Evolutionary conservation across 441 rosid species (phyloP).

Genomic region (Bruguiera hainesii): DNA sequence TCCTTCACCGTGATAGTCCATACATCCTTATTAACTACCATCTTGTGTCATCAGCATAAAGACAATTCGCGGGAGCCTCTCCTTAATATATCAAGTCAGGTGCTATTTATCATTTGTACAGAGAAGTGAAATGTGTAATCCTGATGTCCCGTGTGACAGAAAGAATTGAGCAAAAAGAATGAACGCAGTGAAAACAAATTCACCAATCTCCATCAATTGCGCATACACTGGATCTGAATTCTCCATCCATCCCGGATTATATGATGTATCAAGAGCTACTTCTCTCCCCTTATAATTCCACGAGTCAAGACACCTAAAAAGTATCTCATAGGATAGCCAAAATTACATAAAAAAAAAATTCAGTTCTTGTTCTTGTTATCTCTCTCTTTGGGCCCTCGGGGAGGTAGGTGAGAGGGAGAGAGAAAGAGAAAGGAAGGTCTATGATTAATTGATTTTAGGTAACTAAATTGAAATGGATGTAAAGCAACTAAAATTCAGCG

Average conservation of each 20-base stretch:
- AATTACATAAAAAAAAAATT: neutral
- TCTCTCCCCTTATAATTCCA: neutral
- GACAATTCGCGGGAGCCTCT: neutral
- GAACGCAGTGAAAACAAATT: neutral
- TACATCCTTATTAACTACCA: neutral
- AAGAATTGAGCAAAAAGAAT: neutral
- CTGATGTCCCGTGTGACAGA: neutral
- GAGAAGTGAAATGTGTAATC: neutral
- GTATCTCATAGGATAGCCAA: neutral
- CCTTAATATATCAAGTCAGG: constrained; percentile 1
- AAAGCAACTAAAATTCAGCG: constrained; percentile 1
- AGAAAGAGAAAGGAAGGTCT: neutral
- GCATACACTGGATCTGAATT: constrained; percentile 15
- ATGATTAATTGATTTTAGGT: neutral
- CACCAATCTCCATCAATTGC: neutral
- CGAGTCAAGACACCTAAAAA: neutral
- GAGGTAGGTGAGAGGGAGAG: no score
- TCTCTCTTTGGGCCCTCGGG: no score
- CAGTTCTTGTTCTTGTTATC: no score
- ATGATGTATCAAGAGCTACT: neutral
- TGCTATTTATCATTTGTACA: neutral
- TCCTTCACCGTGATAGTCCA: neutral
- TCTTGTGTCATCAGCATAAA: neutral
- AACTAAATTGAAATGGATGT: neutral
- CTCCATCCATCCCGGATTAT: neutral